phyloP scores from a whole-genome alignment of 108 stramenopile genomes.

The Pseudonitzschia pungens region DNA sequence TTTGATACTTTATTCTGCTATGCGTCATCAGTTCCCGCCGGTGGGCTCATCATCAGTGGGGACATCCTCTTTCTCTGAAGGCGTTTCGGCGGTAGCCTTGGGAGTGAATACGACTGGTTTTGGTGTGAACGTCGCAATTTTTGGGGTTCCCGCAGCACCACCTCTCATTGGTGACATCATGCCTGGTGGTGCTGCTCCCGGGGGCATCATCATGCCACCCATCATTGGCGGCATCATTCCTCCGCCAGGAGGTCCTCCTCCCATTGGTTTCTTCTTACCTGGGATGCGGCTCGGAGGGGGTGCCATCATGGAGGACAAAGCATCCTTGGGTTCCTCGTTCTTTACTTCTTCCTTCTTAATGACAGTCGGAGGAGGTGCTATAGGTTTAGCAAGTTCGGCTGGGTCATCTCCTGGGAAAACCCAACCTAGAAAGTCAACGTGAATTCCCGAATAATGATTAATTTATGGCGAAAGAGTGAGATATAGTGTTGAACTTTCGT shows the following conservation, averaged over 20 bases:
- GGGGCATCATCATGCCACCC: not conserved
- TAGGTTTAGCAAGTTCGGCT: constrained; percentile 62
- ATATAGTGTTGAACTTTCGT: no score
- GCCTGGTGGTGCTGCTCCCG: constrained; percentile 20
- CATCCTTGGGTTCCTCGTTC: constrained; percentile 53
- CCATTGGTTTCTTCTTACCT: constrained; percentile 8
- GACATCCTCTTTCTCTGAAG: not conserved
- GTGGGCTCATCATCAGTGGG: not conserved
- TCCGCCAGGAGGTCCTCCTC: not conserved
- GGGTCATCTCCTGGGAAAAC: constrained; percentile 86
- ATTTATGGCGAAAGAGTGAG: no score
- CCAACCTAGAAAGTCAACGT: constrained; percentile 35
- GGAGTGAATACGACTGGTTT: constrained; percentile 42
- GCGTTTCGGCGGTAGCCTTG: constrained; percentile 5
- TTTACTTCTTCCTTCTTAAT: constrained; percentile 21
- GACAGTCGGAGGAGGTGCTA: constrained; percentile 78
- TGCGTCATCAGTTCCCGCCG: no score
- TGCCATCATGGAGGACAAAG: constrained; percentile 90
- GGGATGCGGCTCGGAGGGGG: constrained; percentile 55
- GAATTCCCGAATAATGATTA: not conserved
- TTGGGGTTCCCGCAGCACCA: constrained; percentile 6
- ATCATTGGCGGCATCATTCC: constrained; percentile 6
- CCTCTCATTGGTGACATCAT: constrained; percentile 9
- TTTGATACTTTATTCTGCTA: no score
- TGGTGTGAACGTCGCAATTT: constrained; percentile 26